Conservation (phyloP, 2,329 filamentous ascomycete species). For the Trichoderma breve region DNA sequence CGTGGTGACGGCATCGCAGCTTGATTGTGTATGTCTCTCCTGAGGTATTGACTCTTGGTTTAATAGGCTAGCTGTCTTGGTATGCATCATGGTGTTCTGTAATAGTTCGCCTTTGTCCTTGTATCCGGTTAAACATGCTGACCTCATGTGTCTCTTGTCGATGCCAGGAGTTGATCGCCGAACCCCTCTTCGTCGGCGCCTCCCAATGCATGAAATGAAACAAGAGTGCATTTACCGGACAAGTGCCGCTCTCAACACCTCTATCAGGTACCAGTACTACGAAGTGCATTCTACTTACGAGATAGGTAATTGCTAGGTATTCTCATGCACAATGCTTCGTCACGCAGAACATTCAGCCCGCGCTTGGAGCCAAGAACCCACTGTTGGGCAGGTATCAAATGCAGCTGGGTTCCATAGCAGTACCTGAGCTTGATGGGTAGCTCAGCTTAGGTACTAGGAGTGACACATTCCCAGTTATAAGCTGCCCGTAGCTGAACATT, state of each 20-base stretch:
- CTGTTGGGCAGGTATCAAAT: slow-evolving; percentile 1
- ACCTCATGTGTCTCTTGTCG: background rate
- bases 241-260: background rate
- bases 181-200: background rate
- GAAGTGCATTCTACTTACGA: background rate
- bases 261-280: background rate
- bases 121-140: background rate
- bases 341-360: background rate
- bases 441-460: background rate
- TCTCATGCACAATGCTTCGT: background rate
- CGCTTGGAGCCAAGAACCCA: background rate
- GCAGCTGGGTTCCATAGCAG: background rate
- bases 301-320: background rate
- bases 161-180: background rate
- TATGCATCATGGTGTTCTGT: background rate
- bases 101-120: background rate
- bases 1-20: slow-evolving; percentile 1
- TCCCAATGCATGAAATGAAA: background rate
- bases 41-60: background rate
- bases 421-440: background rate
- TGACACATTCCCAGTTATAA: background rate
- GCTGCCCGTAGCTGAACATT: background rate
- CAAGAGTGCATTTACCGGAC: background rate
- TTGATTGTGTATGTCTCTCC: background rate
- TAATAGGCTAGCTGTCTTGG: background rate